Evolutionary conservation across 257 asterid species (phyloP).

Genomic region (Solanum piurae): DNA sequence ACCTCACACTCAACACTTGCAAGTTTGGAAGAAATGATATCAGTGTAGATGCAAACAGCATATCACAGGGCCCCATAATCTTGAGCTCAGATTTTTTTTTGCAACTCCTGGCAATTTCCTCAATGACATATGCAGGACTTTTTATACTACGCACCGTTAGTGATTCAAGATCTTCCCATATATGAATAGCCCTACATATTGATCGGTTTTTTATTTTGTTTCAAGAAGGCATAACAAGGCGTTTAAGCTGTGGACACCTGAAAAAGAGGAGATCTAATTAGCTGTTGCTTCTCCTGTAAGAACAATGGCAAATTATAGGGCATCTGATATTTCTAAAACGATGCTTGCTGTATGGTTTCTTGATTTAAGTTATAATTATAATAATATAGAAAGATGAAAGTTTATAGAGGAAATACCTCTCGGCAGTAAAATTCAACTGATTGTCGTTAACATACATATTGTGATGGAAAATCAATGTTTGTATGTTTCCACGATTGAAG

Average conservation of each 20-base stretch:
- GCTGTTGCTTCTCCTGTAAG: neutral
- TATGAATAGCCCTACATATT: neutral
- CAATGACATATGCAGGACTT: neutral
- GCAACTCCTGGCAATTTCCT: neutral
- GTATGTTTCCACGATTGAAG: neutral
- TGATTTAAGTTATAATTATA: neutral
- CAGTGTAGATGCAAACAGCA: no score
- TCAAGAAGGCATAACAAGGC: neutral
- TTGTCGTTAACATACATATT: neutral
- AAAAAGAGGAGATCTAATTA: neutral
- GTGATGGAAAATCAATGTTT: neutral
- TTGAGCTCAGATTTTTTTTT: neutral
- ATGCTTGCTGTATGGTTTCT: neutral
- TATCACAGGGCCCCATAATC: no score
- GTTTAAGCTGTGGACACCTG: neutral
- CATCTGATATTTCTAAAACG: neutral
- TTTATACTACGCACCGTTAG: neutral
- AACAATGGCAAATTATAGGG: neutral
- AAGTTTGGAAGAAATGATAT: neutral
- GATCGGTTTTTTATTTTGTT: neutral
- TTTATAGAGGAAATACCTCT: neutral
- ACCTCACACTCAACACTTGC: neutral
- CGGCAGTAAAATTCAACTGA: neutral
- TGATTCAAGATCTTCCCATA: neutral
- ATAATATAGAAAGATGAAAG: neutral